A percentile compares a stretch with the other conserved stretches of the same genome.
These are phyloP conservation scores for Crotalaria pallida DNA, from an alignment of 306 rosid genomes.

Conservation along the genomic window DNA sequence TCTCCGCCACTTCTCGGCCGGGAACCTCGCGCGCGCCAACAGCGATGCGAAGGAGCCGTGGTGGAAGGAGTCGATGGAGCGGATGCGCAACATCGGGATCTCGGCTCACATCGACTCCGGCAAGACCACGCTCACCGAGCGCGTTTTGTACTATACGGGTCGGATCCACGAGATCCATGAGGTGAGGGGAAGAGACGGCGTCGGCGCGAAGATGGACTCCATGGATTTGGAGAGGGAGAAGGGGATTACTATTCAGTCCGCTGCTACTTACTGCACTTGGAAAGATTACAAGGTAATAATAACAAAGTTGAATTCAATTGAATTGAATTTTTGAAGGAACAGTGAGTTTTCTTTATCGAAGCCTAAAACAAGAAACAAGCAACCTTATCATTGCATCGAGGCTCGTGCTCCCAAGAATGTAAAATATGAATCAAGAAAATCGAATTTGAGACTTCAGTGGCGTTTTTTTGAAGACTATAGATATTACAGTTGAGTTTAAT, in stretches of 20 bases:
- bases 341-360: not conserved
- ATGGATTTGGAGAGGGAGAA: constrained; percentile 98
- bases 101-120: constrained; percentile 99
- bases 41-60: constrained; percentile 73
- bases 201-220: constrained; percentile 97
- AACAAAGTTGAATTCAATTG: not conserved
- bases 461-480: not conserved
- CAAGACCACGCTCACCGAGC: constrained; percentile 94
- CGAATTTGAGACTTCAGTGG: not conserved
- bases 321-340: not conserved
- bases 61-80: constrained; percentile 87
- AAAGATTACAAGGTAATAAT: constrained; percentile 63
- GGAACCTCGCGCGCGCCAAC: constrained; percentile 58
- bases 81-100: constrained; percentile 87
- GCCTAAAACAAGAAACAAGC: no score
- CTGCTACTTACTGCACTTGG: constrained; percentile 93
- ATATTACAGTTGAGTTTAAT: not conserved
- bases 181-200: constrained; percentile 91
- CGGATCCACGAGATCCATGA: constrained; percentile 94
- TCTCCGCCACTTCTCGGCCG: constrained; percentile 46
- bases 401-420: no score
- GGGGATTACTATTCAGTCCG: constrained; percentile 92
- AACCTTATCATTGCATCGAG: no score
- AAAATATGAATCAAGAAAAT: not conserved
- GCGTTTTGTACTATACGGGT: constrained; percentile 79